Evolutionary conservation across 495 filamentous ascomycete genomes (phyloP).

Genomic region (Penicillium egyptiacum): DNA sequence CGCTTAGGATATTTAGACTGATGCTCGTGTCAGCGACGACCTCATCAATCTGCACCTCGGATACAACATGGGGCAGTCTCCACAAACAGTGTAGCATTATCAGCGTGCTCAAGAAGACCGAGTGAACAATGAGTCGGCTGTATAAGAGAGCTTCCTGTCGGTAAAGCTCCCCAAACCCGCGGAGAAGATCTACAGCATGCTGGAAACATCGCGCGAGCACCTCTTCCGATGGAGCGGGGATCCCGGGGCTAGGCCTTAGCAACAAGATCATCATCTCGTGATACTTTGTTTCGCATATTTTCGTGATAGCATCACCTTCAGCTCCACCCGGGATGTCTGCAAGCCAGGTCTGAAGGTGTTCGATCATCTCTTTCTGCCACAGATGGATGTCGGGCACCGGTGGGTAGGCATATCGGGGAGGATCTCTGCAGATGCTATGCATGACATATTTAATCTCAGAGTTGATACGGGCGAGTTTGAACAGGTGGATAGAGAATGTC

Average conservation of each 20-base stretch:
- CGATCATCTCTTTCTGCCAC: conserved; percentile 44
- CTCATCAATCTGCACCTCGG: conserved; percentile 39
- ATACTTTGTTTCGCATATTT: conserved; percentile 39
- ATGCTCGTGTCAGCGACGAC: conserved; percentile 38
- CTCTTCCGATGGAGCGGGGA: conserved; percentile 40
- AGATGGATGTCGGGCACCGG: conserved; percentile 36
- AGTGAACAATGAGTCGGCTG: conserved; percentile 43
- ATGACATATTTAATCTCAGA: conserved; percentile 53
- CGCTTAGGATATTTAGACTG: conserved; percentile 45
- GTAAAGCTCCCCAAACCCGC: conserved; percentile 38
- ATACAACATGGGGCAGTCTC: conserved; percentile 35
- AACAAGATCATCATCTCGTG: conserved; percentile 47
- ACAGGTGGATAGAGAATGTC: conserved; percentile 43
- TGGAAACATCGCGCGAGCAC: conserved; percentile 36
- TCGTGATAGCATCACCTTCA: conserved; percentile 21
- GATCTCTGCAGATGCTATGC: conserved; percentile 42
- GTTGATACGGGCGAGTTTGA: conserved; percentile 43
- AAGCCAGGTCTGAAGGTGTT: conserved; percentile 35
- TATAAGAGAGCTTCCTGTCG: conserved; percentile 36
- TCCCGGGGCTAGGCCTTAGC: conserved; percentile 43
- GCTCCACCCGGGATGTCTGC: conserved; percentile 27
- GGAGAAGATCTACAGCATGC: conserved; percentile 38
- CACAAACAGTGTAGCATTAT: conserved; percentile 47
- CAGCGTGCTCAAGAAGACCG: conserved; percentile 41
- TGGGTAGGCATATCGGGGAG: conserved; percentile 42